Evolutionary conservation across 73 alveolate genomes (phyloP), one percentile per base, ranked within the genome.

Genomic region (Paramecium biaurelia): DNA sequence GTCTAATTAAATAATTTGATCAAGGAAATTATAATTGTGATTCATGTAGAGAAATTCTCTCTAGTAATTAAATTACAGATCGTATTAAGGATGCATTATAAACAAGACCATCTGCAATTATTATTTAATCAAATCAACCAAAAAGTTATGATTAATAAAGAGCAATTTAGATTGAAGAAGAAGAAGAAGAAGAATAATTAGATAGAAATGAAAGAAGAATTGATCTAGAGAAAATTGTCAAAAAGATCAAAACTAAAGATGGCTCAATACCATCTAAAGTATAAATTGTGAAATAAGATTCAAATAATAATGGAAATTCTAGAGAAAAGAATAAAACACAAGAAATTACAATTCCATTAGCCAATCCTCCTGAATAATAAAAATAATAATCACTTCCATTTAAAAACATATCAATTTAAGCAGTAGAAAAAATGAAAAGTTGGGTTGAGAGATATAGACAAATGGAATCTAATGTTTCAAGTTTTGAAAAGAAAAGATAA

Each of bases 401-500:
- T 63, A 63, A 63, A 20, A 63, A 63, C 12, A 63, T 63, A 63
- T 63, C 41, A 63, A 18, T 49, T 24, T 30, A 63, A 30, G 84
- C 84, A n/a, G 76, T 47, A 18, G 74, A 47, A 24, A 79, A 47
- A 20, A 79, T 79, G 45, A 47, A 79, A 23, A 30, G 56, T 20
- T 79, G 70, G 70, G 76, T 79, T 12, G 74, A 41, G 28, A 79
- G 56, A 47, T 79, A 79, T 42, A 42, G 74, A 79, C 23, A 38
- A 41, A 41, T 42, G 72, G 90, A 79, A 79, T 43, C 70, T 1
- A 79, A 79, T 45, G 76, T 24, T 18, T 20, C 90, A 20, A 23
- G 24, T 79, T 43, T 79, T 14, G 90, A 79, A 26, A 79, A 45
- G 72, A 79, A 79, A 79, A 79, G 90, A 79, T 26, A 79, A 47